phyloP scores from a whole-genome alignment of 441 rosid genomes.

The Mallotus repandus region DNA sequence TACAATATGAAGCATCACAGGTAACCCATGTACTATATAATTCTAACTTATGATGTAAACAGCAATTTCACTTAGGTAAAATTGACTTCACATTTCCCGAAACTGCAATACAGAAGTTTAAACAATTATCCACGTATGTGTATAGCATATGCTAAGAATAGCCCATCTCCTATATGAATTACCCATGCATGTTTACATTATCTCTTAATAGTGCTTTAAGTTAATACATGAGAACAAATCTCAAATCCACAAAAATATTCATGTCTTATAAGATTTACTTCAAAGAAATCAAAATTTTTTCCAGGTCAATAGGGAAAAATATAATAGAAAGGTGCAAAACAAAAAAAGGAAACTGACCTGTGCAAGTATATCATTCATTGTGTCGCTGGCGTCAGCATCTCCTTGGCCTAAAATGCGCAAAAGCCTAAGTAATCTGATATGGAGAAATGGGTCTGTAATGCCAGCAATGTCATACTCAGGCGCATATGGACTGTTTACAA shows the following conservation, averaged over 20 bases:
- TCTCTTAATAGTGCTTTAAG: neutral
- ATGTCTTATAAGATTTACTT: neutral
- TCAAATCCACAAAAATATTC: slow-evolving; percentile 1
- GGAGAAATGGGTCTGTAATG: slow-evolving; percentile 95
- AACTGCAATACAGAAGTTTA: neutral
- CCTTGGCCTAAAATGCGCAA: slow-evolving; percentile 91
- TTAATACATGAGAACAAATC: neutral
- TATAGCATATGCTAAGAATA: neutral
- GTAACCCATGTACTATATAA: neutral
- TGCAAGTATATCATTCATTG: slow-evolving; percentile 98
- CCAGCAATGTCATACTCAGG: slow-evolving; percentile 99
- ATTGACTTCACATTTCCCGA: slow-evolving; percentile 1
- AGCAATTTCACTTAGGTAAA: neutral
- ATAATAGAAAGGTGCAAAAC: slow-evolving; percentile 8
- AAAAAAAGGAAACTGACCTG: slow-evolving; percentile 56
- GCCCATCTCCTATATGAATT: neutral
- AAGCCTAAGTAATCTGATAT: slow-evolving; percentile 88
- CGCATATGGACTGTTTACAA: slow-evolving; percentile 87
- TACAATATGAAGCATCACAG: neutral
- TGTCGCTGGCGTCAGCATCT: slow-evolving; percentile 92
- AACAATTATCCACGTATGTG: no score
- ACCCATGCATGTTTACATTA: neutral
- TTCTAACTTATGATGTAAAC: neutral
- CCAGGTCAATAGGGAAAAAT: slow-evolving; percentile 3
- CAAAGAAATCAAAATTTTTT: neutral